These are phyloP conservation scores for Dispira simplex DNA, from an alignment of 192 early-diverging fungal species.

Conservation along the genomic window DNA sequence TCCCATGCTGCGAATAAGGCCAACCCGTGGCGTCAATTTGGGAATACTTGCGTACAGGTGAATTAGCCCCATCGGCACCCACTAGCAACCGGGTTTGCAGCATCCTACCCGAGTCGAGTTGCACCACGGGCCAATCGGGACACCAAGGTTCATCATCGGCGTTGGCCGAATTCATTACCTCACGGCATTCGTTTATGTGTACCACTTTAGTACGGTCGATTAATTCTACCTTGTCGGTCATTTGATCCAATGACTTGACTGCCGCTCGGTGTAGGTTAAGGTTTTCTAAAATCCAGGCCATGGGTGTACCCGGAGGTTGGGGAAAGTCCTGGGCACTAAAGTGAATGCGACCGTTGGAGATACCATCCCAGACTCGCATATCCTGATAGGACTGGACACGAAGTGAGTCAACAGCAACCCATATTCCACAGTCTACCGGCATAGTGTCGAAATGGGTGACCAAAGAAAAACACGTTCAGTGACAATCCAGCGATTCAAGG, in stretches of 20 bases:
- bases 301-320: conserved; percentile 15
- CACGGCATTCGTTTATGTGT: no score
- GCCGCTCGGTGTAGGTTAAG: conserved; percentile 58
- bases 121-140: conserved; percentile 58
- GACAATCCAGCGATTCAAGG: no score
- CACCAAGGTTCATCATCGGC: no score
- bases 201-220: conserved; percentile 37
- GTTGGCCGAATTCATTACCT: no score
- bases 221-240: conserved; percentile 32
- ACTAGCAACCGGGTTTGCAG: conserved; percentile 66
- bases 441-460: no score
- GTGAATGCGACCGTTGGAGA: conserved; percentile 39
- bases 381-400: conserved; percentile 45
- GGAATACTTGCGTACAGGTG: conserved; percentile 68
- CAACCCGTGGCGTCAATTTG: conserved; percentile 69
- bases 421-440: conserved; percentile 34
- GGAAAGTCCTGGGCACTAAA: conserved; percentile 37
- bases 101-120: conserved; percentile 43
- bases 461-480: no score
- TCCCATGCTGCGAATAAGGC: conserved; percentile 72
- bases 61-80: conserved; percentile 83
- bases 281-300: conserved; percentile 87
- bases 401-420: conserved; percentile 37
- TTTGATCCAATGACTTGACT: conserved; percentile 28
- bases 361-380: conserved; percentile 72